Evolutionary conservation across 805 yeast genomes (phyloP), one percentile per base, ranked within the genome.

Genomic region (Jamesozyma lodderae): DNA sequence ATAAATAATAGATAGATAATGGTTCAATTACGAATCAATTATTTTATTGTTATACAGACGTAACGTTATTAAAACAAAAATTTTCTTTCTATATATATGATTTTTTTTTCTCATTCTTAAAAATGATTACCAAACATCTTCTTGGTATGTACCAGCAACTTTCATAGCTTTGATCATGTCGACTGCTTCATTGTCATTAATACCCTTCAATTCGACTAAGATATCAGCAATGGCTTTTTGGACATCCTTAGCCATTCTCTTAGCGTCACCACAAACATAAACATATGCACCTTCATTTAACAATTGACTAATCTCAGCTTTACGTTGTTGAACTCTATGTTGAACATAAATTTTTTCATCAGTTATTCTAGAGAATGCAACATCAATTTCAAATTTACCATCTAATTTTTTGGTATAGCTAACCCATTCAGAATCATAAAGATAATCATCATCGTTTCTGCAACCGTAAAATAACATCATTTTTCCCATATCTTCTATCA

Each of bases 231-330:
- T 68, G 1, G 90, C 69, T 32, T 68, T 60, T 52, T 83, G 87
- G 8, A 90, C 97, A 56, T 87, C 95, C 64, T 90, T 81, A 4
- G 97, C 96, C 98, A 90, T 92, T 47, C 74, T 76, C 21, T 82
- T 75, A 19, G 98, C 97, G 66, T 92, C 97, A 58, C 97, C 98
- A 71, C 98, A 90, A 27, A 90, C 95, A 60, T 92, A 90, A 48
- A 90, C 72, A 59, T 78, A 82, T 0, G 95, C 97, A 41, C 95
- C 96, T 34, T 75, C 66, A 50, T 77, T 75, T 40, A 82, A 62
- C 34, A 67, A 44, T 19, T 54, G 45, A 33, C 53, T 47, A 27
- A 78, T 58, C 19, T 65, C 57, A 35, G 59, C 53, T 46, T 72
- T 66, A 47, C 70, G 55, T 52, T 78, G 82, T 35, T 60, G 49